Evolutionary conservation across 2,329 filamentous ascomycete species (phyloP).

Genomic region (Aspergillus tamarii): DNA sequence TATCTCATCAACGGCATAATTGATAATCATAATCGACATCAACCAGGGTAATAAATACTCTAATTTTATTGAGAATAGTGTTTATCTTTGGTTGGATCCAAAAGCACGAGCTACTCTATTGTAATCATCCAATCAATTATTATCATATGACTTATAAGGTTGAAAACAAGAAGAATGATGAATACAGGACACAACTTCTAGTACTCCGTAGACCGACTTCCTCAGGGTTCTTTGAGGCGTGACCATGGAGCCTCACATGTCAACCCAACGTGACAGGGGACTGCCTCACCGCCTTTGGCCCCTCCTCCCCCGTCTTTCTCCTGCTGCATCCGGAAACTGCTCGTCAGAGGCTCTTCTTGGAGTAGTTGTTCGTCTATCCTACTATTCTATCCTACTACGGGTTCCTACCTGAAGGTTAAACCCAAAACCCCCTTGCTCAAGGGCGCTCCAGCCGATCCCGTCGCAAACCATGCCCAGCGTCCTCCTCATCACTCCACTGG

Average conservation of each 20-base stretch:
- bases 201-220: too few relatives aligned
- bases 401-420: background rate
- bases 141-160: too few relatives aligned
- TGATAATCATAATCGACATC: too few relatives aligned
- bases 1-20: background rate
- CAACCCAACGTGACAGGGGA: constrained; percentile 7
- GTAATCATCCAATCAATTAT: background rate
- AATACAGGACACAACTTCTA: too few relatives aligned
- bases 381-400: background rate
- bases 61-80: too few relatives aligned
- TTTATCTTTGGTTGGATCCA: background rate
- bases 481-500: constrained; percentile 27
- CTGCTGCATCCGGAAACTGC: constrained; percentile 2
- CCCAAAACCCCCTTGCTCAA: constrained; percentile 2
- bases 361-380: background rate
- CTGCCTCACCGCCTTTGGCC: constrained; percentile 11
- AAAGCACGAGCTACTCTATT: background rate
- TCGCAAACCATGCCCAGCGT: constrained; percentile 30
- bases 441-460: constrained; percentile 3
- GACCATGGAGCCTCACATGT: background rate
- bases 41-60: too few relatives aligned
- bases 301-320: constrained; percentile 1
- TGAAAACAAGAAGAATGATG: too few relatives aligned
- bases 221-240: too few relatives aligned
- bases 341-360: background rate